These are phyloP conservation scores for Penicillium nordicum DNA, from an alignment of 2,329 filamentous ascomycete species.

Conservation along the genomic window DNA sequence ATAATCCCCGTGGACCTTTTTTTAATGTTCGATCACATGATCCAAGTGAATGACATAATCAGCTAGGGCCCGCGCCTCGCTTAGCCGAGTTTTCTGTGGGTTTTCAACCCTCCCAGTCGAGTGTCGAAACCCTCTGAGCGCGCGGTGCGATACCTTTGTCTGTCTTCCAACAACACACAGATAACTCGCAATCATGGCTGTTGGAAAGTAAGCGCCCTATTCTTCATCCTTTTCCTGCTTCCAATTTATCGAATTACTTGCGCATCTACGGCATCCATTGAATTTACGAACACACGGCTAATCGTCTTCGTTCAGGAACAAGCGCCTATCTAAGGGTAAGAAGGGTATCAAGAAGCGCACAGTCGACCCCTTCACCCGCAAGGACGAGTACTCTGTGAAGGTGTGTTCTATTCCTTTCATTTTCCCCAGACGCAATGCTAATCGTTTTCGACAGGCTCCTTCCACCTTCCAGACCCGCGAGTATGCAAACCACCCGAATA, in stretches of 20 bases:
- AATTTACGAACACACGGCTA: slow-evolving; percentile 16
- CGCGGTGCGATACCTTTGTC: slow-evolving; percentile 42
- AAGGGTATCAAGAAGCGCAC: slow-evolving; percentile 99
- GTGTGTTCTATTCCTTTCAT: slow-evolving; percentile 45
- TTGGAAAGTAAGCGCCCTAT: slow-evolving; percentile 62
- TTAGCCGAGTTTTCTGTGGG: slow-evolving; percentile 48
- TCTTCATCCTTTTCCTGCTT: slow-evolving; percentile 6
- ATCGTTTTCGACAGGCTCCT: slow-evolving; percentile 62
- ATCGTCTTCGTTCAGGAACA: slow-evolving; percentile 66
- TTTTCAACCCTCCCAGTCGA: slow-evolving; percentile 38
- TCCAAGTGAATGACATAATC: slow-evolving; percentile 28
- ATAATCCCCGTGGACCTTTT: not conserved
- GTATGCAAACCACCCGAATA: slow-evolving; percentile 58
- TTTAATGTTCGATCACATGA: slow-evolving; percentile 21
- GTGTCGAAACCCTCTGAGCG: slow-evolving; percentile 39
- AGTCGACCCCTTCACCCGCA: slow-evolving; percentile 93
- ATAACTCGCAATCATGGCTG: slow-evolving; percentile 71
- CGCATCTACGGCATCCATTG: not conserved
- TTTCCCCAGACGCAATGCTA: slow-evolving; percentile 10
- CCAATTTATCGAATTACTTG: slow-evolving; percentile 7
- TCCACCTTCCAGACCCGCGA: slow-evolving; percentile 94
- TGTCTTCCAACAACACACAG: slow-evolving; percentile 41
- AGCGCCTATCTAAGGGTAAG: slow-evolving; percentile 99
- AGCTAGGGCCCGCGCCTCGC: slow-evolving; percentile 40
- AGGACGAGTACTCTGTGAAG: slow-evolving; percentile 99